Evolutionary conservation across 2,329 filamentous ascomycete species (phyloP), one percentile per base, ranked within the genome.

Genomic region (Albifimbria verrucaria): DNA sequence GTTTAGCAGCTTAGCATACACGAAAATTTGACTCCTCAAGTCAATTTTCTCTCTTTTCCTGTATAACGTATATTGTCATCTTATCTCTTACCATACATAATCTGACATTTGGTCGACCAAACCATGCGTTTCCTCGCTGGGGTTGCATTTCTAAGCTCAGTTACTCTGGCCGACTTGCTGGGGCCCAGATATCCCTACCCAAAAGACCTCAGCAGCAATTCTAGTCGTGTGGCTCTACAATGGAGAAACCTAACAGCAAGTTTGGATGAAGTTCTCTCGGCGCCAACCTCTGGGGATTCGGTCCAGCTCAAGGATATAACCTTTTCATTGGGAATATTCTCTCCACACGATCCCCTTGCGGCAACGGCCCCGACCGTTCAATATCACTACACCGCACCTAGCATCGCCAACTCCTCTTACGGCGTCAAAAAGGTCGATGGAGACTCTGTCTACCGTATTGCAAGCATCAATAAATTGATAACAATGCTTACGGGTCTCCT

Each of bases 371-470:
- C 42, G 22, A 20, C 42, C 42, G 24, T 55, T 3, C 55, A 58
- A 18, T 58, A 51, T 43, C 57, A 59, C 47, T 46, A 58, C 51
- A 55, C 47, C 4, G 52, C 54, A 4, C 26, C 39, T 9, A n/a
- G 39, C 6, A 32, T 48, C 5, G 48, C 52, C n/a, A 47, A 42
- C 7, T 47, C 51, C 11, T 46, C 53, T 3, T 42, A 42, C 15
- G 56, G 62, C 42, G 50, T 54, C 2, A 50, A 47, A 9, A 60
- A 59, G 2, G 64, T 78, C 3, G 65, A 72, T 26, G 65, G 65
- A 7, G 62, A 77, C 52, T 75, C 70, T 0, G 66, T 77, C 2
- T 77, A 74, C 56, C 69, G 75, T 10, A 63, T 76, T 17, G 73
- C 68, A 1, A 77, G 73, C 47, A 50, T 73, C 24, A 74, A 72